Evolutionary conservation across 805 yeast species (phyloP).

Genomic region (Wickerhamiella allomyrinae): DNA sequence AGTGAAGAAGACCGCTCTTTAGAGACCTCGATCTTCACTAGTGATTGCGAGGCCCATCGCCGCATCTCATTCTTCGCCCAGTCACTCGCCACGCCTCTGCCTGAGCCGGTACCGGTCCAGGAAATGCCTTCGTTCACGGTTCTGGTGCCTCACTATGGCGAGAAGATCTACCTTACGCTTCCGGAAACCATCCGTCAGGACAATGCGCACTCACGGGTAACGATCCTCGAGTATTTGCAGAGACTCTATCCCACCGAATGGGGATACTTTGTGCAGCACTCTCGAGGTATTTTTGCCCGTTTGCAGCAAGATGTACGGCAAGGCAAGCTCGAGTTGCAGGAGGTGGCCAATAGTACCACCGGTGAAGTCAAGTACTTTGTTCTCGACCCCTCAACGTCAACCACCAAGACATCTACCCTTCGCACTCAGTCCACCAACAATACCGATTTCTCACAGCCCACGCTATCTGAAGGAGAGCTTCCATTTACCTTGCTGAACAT

Average conservation of each 20-base stretch:
- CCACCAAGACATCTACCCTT: neutral
- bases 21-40: constrained; percentile 41
- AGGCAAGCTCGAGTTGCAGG: neutral
- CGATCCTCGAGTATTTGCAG: constrained; percentile 69
- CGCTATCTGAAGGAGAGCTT: neutral
- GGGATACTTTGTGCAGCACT: constrained; percentile 65
- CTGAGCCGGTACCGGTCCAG: constrained; percentile 49
- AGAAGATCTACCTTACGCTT: constrained; percentile 60
- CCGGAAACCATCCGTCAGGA: constrained; percentile 64
- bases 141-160: constrained; percentile 74
- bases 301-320: neutral
- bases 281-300: constrained; percentile 18
- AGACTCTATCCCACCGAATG: constrained; percentile 61
- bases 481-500: neutral
- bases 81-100: constrained; percentile 73
- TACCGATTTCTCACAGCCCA: neutral
- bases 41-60: constrained; percentile 65
- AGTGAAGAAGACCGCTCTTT: constrained; percentile 68
- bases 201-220: constrained; percentile 46
- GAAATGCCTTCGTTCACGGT: constrained; percentile 75
- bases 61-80: constrained; percentile 83
- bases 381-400: no score
- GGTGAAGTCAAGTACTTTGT: neutral
- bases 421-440: neutral
- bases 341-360: neutral